These are phyloP conservation scores for Diaporthe helianthi DNA, from an alignment of 2,329 filamentous ascomycete species.

Conservation along the genomic window DNA sequence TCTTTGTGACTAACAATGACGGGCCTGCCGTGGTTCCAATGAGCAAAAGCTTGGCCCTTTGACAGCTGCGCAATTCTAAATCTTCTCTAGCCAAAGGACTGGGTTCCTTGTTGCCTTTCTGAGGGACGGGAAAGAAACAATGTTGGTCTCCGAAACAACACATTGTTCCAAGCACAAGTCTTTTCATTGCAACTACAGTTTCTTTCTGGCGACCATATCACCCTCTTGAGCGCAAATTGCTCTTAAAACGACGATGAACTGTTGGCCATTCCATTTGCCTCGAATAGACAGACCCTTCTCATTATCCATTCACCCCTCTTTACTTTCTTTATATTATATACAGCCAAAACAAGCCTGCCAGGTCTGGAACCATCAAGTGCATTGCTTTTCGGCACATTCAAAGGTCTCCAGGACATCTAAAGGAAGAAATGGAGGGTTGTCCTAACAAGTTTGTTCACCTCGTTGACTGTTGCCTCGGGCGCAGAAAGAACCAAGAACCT, in stretches of 20 bases:
- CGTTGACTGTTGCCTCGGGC: slow-evolving; percentile 2
- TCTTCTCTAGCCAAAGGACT: neutral
- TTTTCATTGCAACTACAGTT: neutral
- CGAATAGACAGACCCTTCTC: neutral
- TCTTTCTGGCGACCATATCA: neutral
- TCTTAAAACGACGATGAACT: neutral
- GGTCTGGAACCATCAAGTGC: neutral
- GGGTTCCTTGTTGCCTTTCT: slow-evolving; percentile 1
- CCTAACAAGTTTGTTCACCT: neutral
- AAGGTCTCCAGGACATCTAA: neutral
- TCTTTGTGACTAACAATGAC: slow-evolving; percentile 16
- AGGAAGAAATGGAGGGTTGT: slow-evolving; percentile 5
- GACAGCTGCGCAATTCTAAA: neutral
- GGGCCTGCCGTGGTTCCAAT: neutral
- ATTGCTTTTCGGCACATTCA: neutral
- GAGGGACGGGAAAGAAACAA: neutral
- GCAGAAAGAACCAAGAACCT: neutral
- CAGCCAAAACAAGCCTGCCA: neutral
- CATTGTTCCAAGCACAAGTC: neutral
- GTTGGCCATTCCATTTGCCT: neutral
- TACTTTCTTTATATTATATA: neutral
- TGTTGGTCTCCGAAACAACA: slow-evolving; percentile 1
- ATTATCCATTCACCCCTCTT: neutral
- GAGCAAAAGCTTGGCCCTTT: neutral
- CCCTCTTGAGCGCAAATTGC: no score